Base-by-base conservation (phyloP, 2,329 filamentous ascomycete genomes). In the Hymenoscyphus repandus region DNA sequence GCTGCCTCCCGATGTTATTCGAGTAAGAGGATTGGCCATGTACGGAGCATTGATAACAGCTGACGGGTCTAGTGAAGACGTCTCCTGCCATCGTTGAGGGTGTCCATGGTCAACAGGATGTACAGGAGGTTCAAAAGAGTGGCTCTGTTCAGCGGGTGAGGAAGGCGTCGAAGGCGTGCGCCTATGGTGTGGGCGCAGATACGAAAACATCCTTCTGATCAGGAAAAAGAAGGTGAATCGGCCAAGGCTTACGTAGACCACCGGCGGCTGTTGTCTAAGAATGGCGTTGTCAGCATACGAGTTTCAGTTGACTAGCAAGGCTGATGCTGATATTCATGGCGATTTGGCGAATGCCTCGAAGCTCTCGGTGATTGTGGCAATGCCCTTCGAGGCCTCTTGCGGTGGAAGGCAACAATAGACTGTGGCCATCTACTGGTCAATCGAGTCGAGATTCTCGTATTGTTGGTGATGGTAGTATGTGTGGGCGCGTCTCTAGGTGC, bases 41-140 rank as follows among this genome's bases (percentile, higher is more conserved):
- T 42, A 70, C 6, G 76, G 76, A 48, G 78, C 60, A 47, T 78
- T 72, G 5, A 46, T 15, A 6, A 18, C 51, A 11, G 58, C 52
- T 30, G 48, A 45, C 20, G 46, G 49, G 36, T 63, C 58, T 48
- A 50, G 56, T 10, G 48, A 46, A 34, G 33, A 49, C 11, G 45
- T 50, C 51, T 62, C 60, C 49, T 58, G 57, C 31, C 54, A 54
- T 54, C 61, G 56, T 51, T 56, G 53, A 3, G 64, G 58, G 45
- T 65, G 63, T 12, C 49, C 56, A 50, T 65, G 62, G 43, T 64
- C 59, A n/a, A 40, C 33, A 13, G 53, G 38, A 44, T 58, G 59
- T 20, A 52, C 48, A 34, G 58, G 52, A 17, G 53, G 52, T 47
- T 66, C 65, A 48, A 59, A 65, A 22, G 60, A 59, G 49, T 58